These are phyloP conservation scores for Saccharomyces paradoxus DNA, from an alignment of 805 yeast species.

Conservation along the genomic window DNA sequence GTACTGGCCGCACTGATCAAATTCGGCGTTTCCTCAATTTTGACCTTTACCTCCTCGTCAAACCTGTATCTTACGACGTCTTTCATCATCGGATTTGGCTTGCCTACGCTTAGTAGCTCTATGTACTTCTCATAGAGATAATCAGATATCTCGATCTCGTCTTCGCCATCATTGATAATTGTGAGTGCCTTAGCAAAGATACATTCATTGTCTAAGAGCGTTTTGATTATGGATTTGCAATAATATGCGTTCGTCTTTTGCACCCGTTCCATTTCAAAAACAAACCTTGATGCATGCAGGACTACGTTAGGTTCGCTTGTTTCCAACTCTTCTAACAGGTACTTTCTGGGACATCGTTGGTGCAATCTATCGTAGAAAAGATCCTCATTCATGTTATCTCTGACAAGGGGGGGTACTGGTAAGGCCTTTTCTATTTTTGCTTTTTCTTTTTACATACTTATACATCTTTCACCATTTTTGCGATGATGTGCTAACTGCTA, in stretches of 20 bases:
- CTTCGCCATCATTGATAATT: constrained; percentile 3
- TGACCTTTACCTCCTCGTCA: constrained; percentile 12
- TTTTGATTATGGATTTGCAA: constrained; percentile 38
- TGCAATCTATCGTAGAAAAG: constrained; percentile 9
- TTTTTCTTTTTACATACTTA: too few relatives aligned
- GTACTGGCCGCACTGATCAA: constrained; percentile 68
- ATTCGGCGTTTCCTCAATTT: constrained; percentile 52
- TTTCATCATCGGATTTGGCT: constrained; percentile 19
- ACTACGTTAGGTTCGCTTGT: not conserved
- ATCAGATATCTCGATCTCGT: constrained; percentile 16
- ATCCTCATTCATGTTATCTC: not conserved
- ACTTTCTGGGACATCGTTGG: constrained; percentile 10
- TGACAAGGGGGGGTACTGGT: too few relatives aligned
- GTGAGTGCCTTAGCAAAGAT: constrained; percentile 12
- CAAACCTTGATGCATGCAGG: constrained; percentile 8
- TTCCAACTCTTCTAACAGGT: not conserved
- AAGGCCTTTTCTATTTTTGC: not conserved
- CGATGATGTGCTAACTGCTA: constrained; percentile 4
- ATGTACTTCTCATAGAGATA: constrained; percentile 29
- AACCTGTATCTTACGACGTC: constrained; percentile 32
- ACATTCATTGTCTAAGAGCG: constrained; percentile 31
- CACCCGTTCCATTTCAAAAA: constrained; percentile 15
- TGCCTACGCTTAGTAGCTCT: constrained; percentile 18
- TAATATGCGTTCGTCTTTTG: constrained; percentile 43
- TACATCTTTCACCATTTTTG: too few relatives aligned